These are phyloP conservation scores for Craspedostauros australis DNA, from an alignment of 108 stramenopile genomes.

Conservation along the genomic window DNA sequence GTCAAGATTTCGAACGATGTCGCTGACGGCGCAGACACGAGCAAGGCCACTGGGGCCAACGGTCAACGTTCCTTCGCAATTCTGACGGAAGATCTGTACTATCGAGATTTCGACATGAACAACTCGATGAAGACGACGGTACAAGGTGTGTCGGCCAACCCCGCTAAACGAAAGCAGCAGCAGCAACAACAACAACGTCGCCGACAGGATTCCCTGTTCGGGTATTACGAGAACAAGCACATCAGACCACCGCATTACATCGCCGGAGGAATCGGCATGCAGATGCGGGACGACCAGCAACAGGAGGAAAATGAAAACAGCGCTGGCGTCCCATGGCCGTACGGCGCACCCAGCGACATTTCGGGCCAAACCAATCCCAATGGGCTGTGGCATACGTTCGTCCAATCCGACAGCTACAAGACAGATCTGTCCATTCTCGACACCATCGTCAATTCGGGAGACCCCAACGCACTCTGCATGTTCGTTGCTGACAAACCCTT, in stretches of 20 bases:
- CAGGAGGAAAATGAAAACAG: neutral
- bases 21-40: too few relatives aligned
- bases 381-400: slow-evolving; percentile 56
- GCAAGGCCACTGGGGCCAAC: neutral
- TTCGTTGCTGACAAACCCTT: slow-evolving; percentile 77
- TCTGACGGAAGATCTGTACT: slow-evolving; percentile 21
- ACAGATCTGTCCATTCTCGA: slow-evolving; percentile 31
- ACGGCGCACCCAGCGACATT: slow-evolving; percentile 5
- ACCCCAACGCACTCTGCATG: slow-evolving; percentile 67
- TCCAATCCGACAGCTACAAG: slow-evolving; percentile 56
- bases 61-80: neutral
- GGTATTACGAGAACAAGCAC: slow-evolving; percentile 46
- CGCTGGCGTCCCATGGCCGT: slow-evolving; percentile 63
- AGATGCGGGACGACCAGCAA: slow-evolving; percentile 21
- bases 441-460: slow-evolving; percentile 35
- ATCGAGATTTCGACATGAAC: slow-evolving; percentile 47
- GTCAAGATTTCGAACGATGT: slow-evolving; percentile 4
- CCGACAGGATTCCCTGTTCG: slow-evolving; percentile 52
- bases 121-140: too few relatives aligned
- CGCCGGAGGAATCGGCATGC: slow-evolving; percentile 72
- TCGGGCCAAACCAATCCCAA: neutral
- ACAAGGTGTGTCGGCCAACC: too few relatives aligned
- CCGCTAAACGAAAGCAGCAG: too few relatives aligned
- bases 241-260: slow-evolving; percentile 61
- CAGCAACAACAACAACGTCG: slow-evolving; percentile 9